Evolutionary conservation across 2,329 filamentous ascomycete species (phyloP), one percentile per base, ranked within the genome.

Genomic region (Beauveria sp.): DNA sequence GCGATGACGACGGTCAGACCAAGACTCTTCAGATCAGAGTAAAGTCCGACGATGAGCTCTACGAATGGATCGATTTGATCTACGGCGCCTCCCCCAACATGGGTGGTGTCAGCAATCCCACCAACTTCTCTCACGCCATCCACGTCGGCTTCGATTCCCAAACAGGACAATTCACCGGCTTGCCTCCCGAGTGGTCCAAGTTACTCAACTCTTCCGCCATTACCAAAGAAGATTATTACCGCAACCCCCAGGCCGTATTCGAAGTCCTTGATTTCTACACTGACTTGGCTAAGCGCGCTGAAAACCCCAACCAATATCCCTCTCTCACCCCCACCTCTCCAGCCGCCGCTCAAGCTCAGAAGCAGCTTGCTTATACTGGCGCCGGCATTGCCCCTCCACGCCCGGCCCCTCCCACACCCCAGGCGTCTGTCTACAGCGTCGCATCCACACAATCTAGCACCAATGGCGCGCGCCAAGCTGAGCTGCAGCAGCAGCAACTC

Each of bases 31-130:
- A 94, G 65, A 94, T 96, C 73, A 91, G 90, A 72, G 92, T 97
- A 68, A 96, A 97, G 76, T 89, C 87, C 61, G 94, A 99, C 70
- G 93, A 96, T 70, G 94, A 99, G 67, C 86, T 99, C 59, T 99
- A 99, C 75, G 92, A 96, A 69, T 99, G 94, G 94, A 96, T 97
- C 70, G 94, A 99, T 74, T 91, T 92, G 73, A 96, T 99, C 66
- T 97, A 97, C 73, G 92, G 93, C 68, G 89, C 93, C 65, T 97
- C 93, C 73, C 94, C 94, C 20, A 93, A 91, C 64, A 96, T 97
- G 91, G 92, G 94, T 64, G 94, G 94, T 67, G 94, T 99, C 61
- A 97, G 93, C 77, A 97, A 97, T 74, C 94, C 94, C 6, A 97
- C 94, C 66, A 97, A 97, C 78, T 99, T 99, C 78, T 92, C 90